Evolutionary conservation across 805 yeast species (phyloP), one percentile per base, ranked within the genome.

Genomic region (Saccharomyces eubayanus): DNA sequence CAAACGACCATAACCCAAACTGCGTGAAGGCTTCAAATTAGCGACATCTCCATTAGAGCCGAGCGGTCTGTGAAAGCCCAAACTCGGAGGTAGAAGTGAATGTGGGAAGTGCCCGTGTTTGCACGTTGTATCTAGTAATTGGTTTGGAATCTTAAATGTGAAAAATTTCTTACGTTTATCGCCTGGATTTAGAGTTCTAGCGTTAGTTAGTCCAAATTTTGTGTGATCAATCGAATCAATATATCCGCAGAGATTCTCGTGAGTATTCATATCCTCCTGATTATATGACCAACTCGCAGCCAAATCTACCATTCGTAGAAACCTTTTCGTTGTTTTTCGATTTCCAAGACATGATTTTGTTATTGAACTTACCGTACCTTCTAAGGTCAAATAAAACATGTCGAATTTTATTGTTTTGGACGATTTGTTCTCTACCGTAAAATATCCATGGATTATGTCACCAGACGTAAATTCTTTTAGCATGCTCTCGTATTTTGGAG

Each of bases 371-470:
- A 69, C 59, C 11, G 61, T 64, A 1, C 85, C 85, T 60, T 81
- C 85, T 31, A 82, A 70, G 1, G 81, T 70, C 10, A 80, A 75
- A 51, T 78, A 72, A 56, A 80, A 74, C 79, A 79, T 78, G 52
- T 80, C 83, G 59, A 80, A 82, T 3, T 77, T 75, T 16, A 81
- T 72, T 0, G 72, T 66, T 10, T 66, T 58, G 1, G 62, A 50
- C 2, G 77, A 63, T 2, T 56, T 65, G 58, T 80, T 81, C 48
- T 69, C 64, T n/a, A 80, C 68, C 0, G 63, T 55, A 1, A 76
- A 66, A 55, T 72, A 75, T 0, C 86, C 86, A 56, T 75, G 69
- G 6, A 82, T 65, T 20, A 67, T 67, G 55, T 81, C 85, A 16
- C 83, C 83, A 30, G 79, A 79, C 41, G 73, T 75, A 59, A 73